Percentiles rank a stretch among this genome's conserved stretches.
These are phyloP conservation scores for Ogataea haglerorum DNA, from an alignment of 805 yeast genomes.

Conservation along the genomic window DNA sequence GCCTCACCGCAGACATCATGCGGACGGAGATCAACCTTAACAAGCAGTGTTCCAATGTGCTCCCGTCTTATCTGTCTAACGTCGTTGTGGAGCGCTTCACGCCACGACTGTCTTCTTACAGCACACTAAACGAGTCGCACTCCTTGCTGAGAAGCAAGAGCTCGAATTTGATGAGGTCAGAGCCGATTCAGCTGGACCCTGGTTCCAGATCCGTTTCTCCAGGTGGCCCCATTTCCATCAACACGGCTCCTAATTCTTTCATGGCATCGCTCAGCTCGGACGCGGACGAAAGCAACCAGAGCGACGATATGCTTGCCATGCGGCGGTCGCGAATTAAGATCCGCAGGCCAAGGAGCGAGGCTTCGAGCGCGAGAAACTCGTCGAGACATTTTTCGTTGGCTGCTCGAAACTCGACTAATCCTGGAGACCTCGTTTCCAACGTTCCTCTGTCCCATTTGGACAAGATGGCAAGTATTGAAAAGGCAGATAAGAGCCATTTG, in stretches of 20 bases:
- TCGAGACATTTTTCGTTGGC: slow-evolving; percentile 52
- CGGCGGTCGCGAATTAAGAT: not conserved
- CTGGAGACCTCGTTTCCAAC: slow-evolving; percentile 81
- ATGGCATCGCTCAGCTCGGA: slow-evolving; percentile 20
- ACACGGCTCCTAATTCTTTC: slow-evolving; percentile 8
- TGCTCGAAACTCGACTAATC: slow-evolving; percentile 59
- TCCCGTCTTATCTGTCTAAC: slow-evolving; percentile 66
- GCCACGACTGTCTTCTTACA: slow-evolving; percentile 7
- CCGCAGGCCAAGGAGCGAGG: not conserved
- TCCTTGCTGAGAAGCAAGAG: slow-evolving; percentile 4
- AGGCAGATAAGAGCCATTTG: slow-evolving; percentile 21
- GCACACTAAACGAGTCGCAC: slow-evolving; percentile 4
- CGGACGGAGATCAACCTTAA: slow-evolving; percentile 72
- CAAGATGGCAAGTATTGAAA: slow-evolving; percentile 9
- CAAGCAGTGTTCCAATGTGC: slow-evolving; percentile 38
- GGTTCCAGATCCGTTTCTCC: slow-evolving; percentile 5
- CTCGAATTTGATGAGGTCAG: slow-evolving; percentile 3
- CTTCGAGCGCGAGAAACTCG: slow-evolving; percentile 4
- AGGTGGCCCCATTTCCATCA: not conserved
- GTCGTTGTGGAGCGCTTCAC: slow-evolving; percentile 21
- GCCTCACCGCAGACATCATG: slow-evolving; percentile 76
- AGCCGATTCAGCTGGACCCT: slow-evolving; percentile 3
- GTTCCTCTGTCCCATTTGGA: slow-evolving; percentile 51
- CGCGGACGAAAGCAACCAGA: slow-evolving; percentile 24
- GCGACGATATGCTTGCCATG: slow-evolving; percentile 11